A percentile compares a stretch with the other conserved stretches of the same genome.
phyloP scores from a whole-genome alignment of 2,329 filamentous ascomycete genomes.

The Pyrenochaeta sp. region DNA sequence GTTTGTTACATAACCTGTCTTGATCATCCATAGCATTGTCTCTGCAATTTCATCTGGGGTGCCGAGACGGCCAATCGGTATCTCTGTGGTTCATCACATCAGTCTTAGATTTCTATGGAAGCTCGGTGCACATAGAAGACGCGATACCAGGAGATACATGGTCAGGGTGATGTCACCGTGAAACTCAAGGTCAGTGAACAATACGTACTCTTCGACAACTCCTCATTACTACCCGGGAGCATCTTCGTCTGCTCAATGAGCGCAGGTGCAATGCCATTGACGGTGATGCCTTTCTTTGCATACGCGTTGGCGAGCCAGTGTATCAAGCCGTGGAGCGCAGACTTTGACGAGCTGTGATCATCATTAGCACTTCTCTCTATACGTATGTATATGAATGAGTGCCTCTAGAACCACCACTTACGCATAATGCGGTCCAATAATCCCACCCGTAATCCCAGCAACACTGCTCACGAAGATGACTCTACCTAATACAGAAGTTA shows the following conservation, averaged over 20 bases:
- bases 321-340: slow-evolving; percentile 57
- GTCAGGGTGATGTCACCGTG: neutral
- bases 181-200: neutral
- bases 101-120: neutral
- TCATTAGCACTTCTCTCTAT: neutral
- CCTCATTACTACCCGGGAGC: slow-evolving; percentile 50
- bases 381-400: neutral
- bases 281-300: slow-evolving; percentile 56
- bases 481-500: slow-evolving; percentile 12
- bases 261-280: slow-evolving; percentile 60
- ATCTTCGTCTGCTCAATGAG: slow-evolving; percentile 57
- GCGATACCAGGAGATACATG: neutral
- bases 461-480: slow-evolving; percentile 51
- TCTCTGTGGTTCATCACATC: slow-evolving; percentile 32
- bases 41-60: slow-evolving; percentile 58
- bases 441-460: slow-evolving; percentile 52
- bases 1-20: slow-evolving; percentile 57
- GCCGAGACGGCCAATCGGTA: slow-evolving; percentile 57
- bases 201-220: slow-evolving; percentile 42
- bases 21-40: slow-evolving; percentile 58
- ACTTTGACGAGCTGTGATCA: slow-evolving; percentile 43
- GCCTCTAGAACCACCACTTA: neutral
- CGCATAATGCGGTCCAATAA: slow-evolving; percentile 53
- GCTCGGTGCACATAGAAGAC: too few relatives aligned
- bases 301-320: slow-evolving; percentile 57